Conservation (phyloP, 768 basidiomycete genomes). For the Tubosaeta brunneosetosa region DNA sequence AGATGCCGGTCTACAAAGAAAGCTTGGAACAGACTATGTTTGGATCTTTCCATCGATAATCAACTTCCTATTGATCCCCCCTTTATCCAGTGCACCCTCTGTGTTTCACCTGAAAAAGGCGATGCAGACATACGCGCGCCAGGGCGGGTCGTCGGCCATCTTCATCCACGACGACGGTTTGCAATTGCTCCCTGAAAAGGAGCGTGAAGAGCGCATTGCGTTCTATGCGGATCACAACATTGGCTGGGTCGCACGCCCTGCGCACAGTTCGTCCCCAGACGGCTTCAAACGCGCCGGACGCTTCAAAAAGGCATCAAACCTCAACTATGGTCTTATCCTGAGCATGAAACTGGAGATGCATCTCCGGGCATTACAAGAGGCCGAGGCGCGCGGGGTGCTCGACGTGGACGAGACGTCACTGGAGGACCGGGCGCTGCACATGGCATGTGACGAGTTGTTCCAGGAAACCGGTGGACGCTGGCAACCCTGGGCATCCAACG, state of each 20-base stretch:
- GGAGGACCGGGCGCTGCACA: slow-evolving; percentile 67
- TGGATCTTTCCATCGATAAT: slow-evolving; percentile 23
- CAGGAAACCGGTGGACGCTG: slow-evolving; percentile 53
- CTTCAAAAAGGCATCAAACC: slow-evolving; percentile 92
- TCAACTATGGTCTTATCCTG: slow-evolving; percentile 69
- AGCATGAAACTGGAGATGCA: slow-evolving; percentile 33
- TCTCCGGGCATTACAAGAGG: slow-evolving; percentile 35
- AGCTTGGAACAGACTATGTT: slow-evolving; percentile 79
- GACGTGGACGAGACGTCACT: slow-evolving; percentile 42
- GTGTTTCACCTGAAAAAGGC: slow-evolving; percentile 62
- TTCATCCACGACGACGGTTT: slow-evolving; percentile 63
- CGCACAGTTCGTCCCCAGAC: slow-evolving; percentile 27
- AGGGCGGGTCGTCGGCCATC: slow-evolving; percentile 55
- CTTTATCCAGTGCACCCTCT: slow-evolving; percentile 51
- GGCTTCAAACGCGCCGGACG: slow-evolving; percentile 55
- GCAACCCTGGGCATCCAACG: slow-evolving; percentile 77
- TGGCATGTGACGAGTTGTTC: slow-evolving; percentile 72
- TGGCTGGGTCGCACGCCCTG: slow-evolving; percentile 57
- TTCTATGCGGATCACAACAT: slow-evolving; percentile 58
- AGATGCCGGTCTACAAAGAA: slow-evolving; percentile 89
- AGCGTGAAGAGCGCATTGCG: slow-evolving; percentile 43
- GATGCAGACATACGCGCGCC: slow-evolving; percentile 61
- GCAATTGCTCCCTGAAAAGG: slow-evolving; percentile 42
- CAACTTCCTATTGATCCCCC: not conserved
- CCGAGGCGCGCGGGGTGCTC: slow-evolving; percentile 40